phyloP scores from a whole-genome alignment of 768 basidiomycete genomes.

The Strobilomyces dryophilus region DNA sequence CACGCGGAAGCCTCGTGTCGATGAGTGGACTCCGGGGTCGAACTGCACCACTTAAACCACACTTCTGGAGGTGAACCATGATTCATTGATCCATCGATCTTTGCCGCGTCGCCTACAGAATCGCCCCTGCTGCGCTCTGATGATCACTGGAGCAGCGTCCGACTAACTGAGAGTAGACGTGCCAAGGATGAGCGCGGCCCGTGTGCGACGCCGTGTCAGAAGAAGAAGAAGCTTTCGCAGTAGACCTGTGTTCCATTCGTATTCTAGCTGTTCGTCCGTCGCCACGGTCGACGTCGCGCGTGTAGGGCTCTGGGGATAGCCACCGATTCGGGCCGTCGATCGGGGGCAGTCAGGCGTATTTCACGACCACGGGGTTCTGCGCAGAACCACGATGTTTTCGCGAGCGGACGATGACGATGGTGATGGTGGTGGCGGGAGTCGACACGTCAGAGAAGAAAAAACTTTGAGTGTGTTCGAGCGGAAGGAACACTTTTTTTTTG shows the following conservation, averaged over 20 bases:
- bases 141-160: not conserved
- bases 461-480: not conserved
- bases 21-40: too few relatives aligned
- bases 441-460: not conserved
- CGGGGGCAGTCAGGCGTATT: not conserved
- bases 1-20: too few relatives aligned
- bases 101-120: not conserved
- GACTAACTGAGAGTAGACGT: not conserved
- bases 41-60: not conserved
- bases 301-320: not conserved
- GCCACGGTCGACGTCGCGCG: not conserved
- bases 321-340: not conserved
- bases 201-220: not conserved
- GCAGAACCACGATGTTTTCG: too few relatives aligned
- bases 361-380: not conserved
- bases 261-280: not conserved
- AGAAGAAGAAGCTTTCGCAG: not conserved
- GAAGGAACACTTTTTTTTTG: not conserved
- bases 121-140: not conserved
- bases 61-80: not conserved
- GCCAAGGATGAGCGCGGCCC: not conserved
- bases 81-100: not conserved
- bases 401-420: too few relatives aligned
- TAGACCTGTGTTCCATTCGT: constrained; percentile 2
- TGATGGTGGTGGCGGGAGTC: too few relatives aligned